Percentiles rank a stretch among this genome's conserved stretches.
Conservation (phyloP, 2,329 filamentous ascomycete genomes). For the Rhynchosporium graminicola region DNA sequence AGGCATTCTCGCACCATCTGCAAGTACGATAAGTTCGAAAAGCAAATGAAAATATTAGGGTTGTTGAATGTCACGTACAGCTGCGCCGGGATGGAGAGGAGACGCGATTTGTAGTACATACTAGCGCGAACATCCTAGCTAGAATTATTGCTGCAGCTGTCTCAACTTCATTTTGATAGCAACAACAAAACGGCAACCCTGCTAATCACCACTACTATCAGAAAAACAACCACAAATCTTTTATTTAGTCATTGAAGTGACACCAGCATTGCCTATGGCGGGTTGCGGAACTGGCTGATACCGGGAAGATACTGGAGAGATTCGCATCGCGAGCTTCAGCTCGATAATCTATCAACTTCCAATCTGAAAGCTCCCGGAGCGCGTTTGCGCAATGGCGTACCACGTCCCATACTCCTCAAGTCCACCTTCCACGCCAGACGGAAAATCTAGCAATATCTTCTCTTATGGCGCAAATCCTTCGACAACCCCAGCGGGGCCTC, state of each 20-base stretch:
- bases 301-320: not conserved
- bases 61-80: not conserved
- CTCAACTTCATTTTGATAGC: no score
- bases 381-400: slow-evolving; percentile 19
- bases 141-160: no score
- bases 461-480: slow-evolving; percentile 46
- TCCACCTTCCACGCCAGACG: slow-evolving; percentile 42
- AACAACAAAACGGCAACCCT: not conserved
- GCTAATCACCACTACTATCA: not conserved
- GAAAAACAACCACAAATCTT: not conserved
- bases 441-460: slow-evolving; percentile 35
- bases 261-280: no score
- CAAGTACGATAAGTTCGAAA: not conserved
- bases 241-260: no score
- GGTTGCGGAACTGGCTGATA: no score
- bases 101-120: slow-evolving; percentile 16
- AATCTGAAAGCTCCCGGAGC: not conserved
- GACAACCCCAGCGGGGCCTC: slow-evolving; percentile 58
- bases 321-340: not conserved
- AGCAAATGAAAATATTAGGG: not conserved
- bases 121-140: no score
- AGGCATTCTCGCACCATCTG: slow-evolving; percentile 40
- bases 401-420: slow-evolving; percentile 38
- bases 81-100: not conserved
- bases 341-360: not conserved